phyloP scores from a whole-genome alignment of 2,329 filamentous ascomycete genomes.

The Penicillium sp. region DNA sequence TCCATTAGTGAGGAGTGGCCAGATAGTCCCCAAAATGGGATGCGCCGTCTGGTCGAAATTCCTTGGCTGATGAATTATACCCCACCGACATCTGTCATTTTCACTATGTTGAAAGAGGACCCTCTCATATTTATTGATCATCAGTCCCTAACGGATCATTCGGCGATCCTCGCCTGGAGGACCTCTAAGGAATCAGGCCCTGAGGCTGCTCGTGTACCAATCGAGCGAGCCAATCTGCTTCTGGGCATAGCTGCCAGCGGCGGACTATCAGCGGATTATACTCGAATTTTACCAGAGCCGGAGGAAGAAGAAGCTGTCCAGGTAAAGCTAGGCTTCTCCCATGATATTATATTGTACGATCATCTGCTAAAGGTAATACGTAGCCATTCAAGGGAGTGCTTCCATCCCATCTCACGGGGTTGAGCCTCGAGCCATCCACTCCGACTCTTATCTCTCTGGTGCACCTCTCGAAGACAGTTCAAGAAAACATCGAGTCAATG shows the following conservation, averaged over 20 bases:
- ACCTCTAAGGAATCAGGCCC: background rate
- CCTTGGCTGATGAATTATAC: background rate
- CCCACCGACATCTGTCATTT: background rate
- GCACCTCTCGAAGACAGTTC: background rate
- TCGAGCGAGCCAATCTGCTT: background rate
- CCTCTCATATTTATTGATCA: background rate
- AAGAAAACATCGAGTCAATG: background rate
- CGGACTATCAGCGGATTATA: background rate
- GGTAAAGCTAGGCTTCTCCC: background rate
- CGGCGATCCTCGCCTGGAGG: background rate
- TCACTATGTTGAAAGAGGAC: background rate
- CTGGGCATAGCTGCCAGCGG: background rate
- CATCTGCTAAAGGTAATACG: background rate
- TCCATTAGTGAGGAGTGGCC: background rate
- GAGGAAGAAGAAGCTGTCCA: background rate
- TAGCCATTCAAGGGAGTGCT: background rate
- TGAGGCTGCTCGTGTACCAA: background rate
- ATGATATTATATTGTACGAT: background rate
- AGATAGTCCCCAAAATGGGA: background rate
- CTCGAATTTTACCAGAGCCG: background rate
- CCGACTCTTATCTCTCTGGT: background rate
- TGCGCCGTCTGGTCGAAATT: background rate
- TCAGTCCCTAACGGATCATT: background rate
- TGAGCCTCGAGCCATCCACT: background rate
- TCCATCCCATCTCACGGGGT: background rate